These are phyloP conservation scores for Naganishia vishniacii DNA, from an alignment of 768 basidiomycete species.

Conservation along the genomic window DNA sequence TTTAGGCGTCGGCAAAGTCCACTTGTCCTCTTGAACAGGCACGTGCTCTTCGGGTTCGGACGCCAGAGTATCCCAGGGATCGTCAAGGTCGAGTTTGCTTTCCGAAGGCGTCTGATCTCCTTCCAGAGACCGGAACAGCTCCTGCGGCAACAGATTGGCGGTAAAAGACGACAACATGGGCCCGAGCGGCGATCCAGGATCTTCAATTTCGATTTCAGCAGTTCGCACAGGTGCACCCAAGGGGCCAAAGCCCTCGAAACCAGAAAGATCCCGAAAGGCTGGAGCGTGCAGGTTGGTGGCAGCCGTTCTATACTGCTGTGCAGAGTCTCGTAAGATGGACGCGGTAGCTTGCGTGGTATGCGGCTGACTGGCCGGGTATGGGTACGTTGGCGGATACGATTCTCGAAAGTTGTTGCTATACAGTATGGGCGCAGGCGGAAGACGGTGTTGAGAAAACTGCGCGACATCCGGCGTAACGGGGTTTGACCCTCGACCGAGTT, in stretches of 20 bases:
- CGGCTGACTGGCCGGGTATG: slow-evolving; percentile 6
- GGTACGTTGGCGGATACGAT: neutral
- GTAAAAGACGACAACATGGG: slow-evolving; percentile 47
- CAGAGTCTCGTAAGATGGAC: slow-evolving; percentile 11
- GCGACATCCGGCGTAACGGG: slow-evolving; percentile 30
- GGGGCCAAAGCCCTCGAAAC: slow-evolving; percentile 49
- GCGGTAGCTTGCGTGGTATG: slow-evolving; percentile 5
- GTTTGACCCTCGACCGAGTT: slow-evolving; percentile 19
- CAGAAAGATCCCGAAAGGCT: slow-evolving; percentile 38
- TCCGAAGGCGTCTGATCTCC: slow-evolving; percentile 43
- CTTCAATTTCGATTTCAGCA: slow-evolving; percentile 24
- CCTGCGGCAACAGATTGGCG: slow-evolving; percentile 48
- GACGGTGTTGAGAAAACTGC: slow-evolving; percentile 5
- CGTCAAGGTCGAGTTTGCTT: slow-evolving; percentile 21
- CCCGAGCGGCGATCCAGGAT: slow-evolving; percentile 48
- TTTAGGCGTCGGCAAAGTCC: slow-evolving; percentile 22
- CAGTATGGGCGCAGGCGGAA: neutral
- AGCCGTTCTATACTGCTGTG: slow-evolving; percentile 2
- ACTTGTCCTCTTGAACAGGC: slow-evolving; percentile 24
- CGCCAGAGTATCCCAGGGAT: slow-evolving; percentile 1
- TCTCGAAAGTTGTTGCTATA: slow-evolving; percentile 6
- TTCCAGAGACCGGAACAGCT: slow-evolving; percentile 47
- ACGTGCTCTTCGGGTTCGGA: neutral
- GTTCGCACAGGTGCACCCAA: slow-evolving; percentile 25
- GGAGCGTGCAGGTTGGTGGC: slow-evolving; percentile 1